phyloP scores from a whole-genome alignment of 2,329 filamentous ascomycete species.

The Fusarium transvaalense region DNA sequence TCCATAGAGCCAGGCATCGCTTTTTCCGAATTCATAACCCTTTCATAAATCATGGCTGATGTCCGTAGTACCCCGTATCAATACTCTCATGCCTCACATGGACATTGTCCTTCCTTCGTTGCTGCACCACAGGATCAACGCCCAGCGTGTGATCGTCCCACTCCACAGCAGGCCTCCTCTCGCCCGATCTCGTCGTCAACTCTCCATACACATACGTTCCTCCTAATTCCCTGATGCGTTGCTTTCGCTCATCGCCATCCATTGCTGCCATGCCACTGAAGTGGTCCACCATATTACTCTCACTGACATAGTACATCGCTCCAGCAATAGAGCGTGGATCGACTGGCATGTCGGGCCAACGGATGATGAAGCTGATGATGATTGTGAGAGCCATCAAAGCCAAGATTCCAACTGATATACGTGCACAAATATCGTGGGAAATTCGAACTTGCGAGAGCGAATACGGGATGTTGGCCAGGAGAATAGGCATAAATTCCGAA shows the following conservation, averaged over 20 bases:
- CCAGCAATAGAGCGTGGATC: slow-evolving; percentile 62
- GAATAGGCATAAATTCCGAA: slow-evolving; percentile 63
- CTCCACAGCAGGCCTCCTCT: slow-evolving; percentile 44
- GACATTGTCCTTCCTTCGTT: slow-evolving; percentile 8
- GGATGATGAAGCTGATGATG: slow-evolving; percentile 56
- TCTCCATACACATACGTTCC: slow-evolving; percentile 45
- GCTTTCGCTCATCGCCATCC: slow-evolving; percentile 37
- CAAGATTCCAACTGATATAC: slow-evolving; percentile 56
- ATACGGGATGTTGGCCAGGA: slow-evolving; percentile 63
- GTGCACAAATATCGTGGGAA: slow-evolving; percentile 58
- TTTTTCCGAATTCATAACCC: neutral
- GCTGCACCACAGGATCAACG: slow-evolving; percentile 10
- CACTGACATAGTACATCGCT: slow-evolving; percentile 58
- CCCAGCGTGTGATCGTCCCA: slow-evolving; percentile 43
- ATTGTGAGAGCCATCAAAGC: slow-evolving; percentile 59
- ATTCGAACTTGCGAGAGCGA: slow-evolving; percentile 56
- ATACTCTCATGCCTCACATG: slow-evolving; percentile 31
- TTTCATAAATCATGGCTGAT: slow-evolving; percentile 18
- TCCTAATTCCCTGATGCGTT: slow-evolving; percentile 42
- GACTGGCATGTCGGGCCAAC: slow-evolving; percentile 60
- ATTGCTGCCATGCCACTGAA: slow-evolving; percentile 44
- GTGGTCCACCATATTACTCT: slow-evolving; percentile 45
- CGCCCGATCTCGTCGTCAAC: slow-evolving; percentile 36
- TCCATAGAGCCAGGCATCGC: neutral
- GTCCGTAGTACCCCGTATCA: slow-evolving; percentile 42